Evolutionary conservation across 2,329 filamentous ascomycete genomes (phyloP).

Genomic region (Ramularia collo-cygni): DNA sequence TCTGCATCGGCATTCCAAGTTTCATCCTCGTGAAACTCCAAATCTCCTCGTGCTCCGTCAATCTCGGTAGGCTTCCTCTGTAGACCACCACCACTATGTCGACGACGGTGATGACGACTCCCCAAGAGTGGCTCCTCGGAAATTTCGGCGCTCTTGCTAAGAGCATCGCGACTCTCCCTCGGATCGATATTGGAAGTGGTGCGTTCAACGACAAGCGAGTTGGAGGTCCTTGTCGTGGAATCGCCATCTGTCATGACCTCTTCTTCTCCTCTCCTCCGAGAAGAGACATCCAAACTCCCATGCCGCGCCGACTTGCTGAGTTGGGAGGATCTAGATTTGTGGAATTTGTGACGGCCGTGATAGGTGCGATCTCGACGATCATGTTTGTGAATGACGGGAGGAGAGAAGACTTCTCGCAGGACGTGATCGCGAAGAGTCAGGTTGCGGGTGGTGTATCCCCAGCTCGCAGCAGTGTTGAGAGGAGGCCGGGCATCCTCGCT

Average conservation of each 20-base stretch:
- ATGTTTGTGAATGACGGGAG: constrained; percentile 73
- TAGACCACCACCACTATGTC: constrained; percentile 82
- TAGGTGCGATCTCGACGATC: constrained; percentile 63
- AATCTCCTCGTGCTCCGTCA: constrained; percentile 57
- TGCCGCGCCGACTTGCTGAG: constrained; percentile 25
- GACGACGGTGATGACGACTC: constrained; percentile 44
- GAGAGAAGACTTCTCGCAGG: constrained; percentile 83
- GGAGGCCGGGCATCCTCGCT: constrained; percentile 30
- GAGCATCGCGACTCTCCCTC: constrained; percentile 11
- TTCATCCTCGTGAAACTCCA: constrained; percentile 79
- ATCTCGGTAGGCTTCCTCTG: constrained; percentile 66
- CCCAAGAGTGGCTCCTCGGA: constrained; percentile 6
- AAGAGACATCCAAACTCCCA: constrained; percentile 6
- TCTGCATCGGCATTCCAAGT: constrained; percentile 72
- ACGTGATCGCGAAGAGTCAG: constrained; percentile 82
- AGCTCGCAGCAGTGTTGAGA: constrained; percentile 51
- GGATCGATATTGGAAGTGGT: constrained; percentile 22
- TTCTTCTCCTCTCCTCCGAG: constrained; percentile 4
- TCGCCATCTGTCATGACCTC: constrained; percentile 1
- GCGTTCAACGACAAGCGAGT: constrained; percentile 9
- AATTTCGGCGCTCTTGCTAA: constrained; percentile 28
- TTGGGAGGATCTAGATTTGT: no score
- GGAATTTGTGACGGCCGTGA: constrained; percentile 57
- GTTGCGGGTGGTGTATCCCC: constrained; percentile 91
- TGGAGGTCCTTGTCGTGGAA: no score